A percentile compares a stretch with the other conserved stretches of the same genome.
Evolutionary conservation across 1,284 basidiomycete genomes (phyloP).

Genomic region (Apiotrichum domesticum): DNA sequence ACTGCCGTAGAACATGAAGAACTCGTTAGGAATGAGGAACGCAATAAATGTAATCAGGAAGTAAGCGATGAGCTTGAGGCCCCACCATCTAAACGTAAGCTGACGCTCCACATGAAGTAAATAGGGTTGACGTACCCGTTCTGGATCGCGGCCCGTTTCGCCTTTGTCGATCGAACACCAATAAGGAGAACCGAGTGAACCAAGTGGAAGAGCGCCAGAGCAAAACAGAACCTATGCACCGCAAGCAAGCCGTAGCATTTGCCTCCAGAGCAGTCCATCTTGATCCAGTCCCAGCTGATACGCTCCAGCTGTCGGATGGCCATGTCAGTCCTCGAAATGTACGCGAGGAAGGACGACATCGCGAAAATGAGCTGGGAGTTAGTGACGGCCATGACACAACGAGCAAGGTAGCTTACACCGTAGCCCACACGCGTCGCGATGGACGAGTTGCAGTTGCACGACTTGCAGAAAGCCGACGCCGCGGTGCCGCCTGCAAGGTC

Average conservation of each 20-base stretch:
- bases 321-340: constrained; percentile 87
- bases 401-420: constrained; percentile 56
- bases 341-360: constrained; percentile 91
- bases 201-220: constrained; percentile 81
- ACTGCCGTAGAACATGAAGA: constrained; percentile 69
- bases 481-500: constrained; percentile 37
- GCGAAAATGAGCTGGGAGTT: constrained; percentile 77
- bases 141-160: constrained; percentile 88
- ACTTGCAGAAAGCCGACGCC: constrained; percentile 97
- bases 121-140: constrained; percentile 66
- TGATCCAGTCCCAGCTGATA: constrained; percentile 93
- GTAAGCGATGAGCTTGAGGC: constrained; percentile 83
- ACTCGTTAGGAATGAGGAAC: constrained; percentile 57
- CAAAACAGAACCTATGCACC: constrained; percentile 97
- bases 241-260: constrained; percentile 96
- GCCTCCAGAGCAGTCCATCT: constrained; percentile 89
- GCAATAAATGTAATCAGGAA: constrained; percentile 84
- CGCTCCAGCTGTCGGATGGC: constrained; percentile 84
- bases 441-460: constrained; percentile 97
- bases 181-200: constrained; percentile 73
- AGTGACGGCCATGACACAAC: not conserved
- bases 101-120: not conserved
- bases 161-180: constrained; percentile 80
- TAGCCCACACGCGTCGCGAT: constrained; percentile 97
- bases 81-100: constrained; percentile 75